phyloP scores from a whole-genome alignment of 306 rosid genomes.

The Cicer bijugum region DNA sequence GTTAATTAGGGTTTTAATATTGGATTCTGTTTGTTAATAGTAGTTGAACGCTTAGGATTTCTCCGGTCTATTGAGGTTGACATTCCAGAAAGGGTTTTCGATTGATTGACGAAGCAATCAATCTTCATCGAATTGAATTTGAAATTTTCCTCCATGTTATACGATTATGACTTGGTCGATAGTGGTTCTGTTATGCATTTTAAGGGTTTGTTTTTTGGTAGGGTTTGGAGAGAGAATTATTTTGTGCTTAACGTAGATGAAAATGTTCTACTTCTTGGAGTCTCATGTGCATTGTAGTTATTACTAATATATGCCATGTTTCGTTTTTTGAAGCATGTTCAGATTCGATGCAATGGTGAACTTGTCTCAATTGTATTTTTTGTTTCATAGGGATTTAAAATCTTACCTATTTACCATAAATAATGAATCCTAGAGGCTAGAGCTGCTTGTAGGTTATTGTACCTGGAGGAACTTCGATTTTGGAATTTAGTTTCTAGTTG shows the following conservation, averaged over 20 bases:
- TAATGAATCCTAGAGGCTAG: neutral
- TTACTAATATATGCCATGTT: neutral
- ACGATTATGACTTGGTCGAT: constrained; percentile 6
- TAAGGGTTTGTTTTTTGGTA: constrained; percentile 6
- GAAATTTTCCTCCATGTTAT: neutral
- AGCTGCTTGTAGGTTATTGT: neutral
- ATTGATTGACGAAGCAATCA: neutral
- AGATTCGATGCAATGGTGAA: neutral
- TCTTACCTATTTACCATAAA: neutral
- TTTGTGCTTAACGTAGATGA: neutral
- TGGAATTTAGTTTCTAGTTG: constrained; percentile 6
- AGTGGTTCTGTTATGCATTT: neutral
- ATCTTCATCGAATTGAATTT: neutral
- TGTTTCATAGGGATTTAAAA: neutral
- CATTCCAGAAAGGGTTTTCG: neutral
- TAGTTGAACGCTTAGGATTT: neutral
- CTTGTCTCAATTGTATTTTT: neutral
- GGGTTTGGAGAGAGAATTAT: constrained; percentile 35
- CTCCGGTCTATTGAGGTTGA: neutral
- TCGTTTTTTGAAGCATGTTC: neutral
- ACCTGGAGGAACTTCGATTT: neutral
- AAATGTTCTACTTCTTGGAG: neutral
- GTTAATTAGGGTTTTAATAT: constrained; percentile 37
- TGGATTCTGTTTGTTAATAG: neutral
- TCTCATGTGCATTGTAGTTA: neutral